phyloP scores from a whole-genome alignment of 2,329 filamentous ascomycete species.

The Arthrobotrys iridis region DNA sequence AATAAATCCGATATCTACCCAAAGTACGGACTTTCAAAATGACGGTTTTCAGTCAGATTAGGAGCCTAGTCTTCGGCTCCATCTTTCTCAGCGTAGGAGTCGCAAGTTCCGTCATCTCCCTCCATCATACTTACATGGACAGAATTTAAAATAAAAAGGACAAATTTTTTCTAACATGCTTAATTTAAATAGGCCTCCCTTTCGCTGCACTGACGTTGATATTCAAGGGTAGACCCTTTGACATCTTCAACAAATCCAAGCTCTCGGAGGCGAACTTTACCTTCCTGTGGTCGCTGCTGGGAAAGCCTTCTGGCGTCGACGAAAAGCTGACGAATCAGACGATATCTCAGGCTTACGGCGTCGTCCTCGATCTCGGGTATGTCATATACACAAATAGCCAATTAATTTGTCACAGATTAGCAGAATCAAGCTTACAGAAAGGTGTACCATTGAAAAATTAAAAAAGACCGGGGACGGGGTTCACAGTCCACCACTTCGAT shows the following conservation, averaged over 20 bases:
- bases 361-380: conserved; percentile 65
- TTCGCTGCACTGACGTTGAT: conserved; percentile 24
- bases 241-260: conserved; percentile 21
- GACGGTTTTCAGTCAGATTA: conserved; percentile 13
- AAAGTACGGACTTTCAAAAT: too few species aligned
- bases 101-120: neutral
- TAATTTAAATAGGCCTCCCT: conserved; percentile 43
- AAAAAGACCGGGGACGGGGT: conserved; percentile 65
- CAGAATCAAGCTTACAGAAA: too few species aligned
- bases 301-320: conserved; percentile 9
- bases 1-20: too few species aligned
- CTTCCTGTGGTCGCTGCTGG: conserved; percentile 29
- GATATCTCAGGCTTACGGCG: conserved; percentile 62
- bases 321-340: conserved; percentile 16
- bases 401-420: too few species aligned
- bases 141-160: too few species aligned
- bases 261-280: conserved; percentile 45
- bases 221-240: conserved; percentile 21
- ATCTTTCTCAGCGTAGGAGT: neutral
- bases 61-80: neutral
- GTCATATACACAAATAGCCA: neutral
- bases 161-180: too few species aligned
- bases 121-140: too few species aligned
- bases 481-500: conserved; percentile 65
- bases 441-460: neutral